A percentile compares a stretch with the other conserved stretches of the same genome.
These are phyloP conservation scores for Brachypodium distachyon DNA, from an alignment of 202 grass and related monocot genomes.

Conservation along the genomic window DNA sequence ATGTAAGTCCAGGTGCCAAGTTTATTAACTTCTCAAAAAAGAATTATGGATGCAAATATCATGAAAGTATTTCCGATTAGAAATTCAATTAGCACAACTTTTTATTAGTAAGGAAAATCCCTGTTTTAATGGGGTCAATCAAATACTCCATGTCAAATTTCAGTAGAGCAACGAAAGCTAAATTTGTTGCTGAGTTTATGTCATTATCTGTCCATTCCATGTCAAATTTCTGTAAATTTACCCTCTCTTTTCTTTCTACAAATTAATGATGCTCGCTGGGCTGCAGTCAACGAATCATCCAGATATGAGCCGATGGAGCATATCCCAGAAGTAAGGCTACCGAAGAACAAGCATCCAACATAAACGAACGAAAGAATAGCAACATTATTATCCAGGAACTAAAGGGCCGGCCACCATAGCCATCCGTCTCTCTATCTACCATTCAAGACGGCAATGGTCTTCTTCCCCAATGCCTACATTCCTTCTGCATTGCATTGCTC, in stretches of 20 bases:
- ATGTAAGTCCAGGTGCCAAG: too few species aligned
- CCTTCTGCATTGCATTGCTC: not conserved
- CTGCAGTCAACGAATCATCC: not conserved
- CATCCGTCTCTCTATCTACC: slow-evolving; percentile 7
- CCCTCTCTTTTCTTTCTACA: not conserved
- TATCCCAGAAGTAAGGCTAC: not conserved
- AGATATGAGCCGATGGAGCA: not conserved
- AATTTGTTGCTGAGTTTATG: not conserved
- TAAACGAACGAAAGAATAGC: slow-evolving; percentile 15
- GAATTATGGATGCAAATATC: too few species aligned
- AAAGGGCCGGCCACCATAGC: not conserved
- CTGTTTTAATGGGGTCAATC: not conserved
- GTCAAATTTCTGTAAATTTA: not conserved
- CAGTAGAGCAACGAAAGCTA: not conserved
- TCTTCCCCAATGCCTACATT: not conserved
- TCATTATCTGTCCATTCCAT: not conserved
- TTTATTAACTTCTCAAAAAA: too few species aligned
- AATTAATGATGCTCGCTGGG: not conserved
- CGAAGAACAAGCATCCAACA: not conserved
- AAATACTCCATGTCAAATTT: not conserved
- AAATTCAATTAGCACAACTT: not conserved
- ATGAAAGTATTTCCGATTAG: too few species aligned
- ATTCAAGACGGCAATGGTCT: not conserved
- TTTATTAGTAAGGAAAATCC: not conserved
- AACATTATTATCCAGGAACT: slow-evolving; percentile 17